Base-by-base conservation (phyloP, 2,329 filamentous ascomycete species). In the Colletotrichum orchidophilum region DNA sequence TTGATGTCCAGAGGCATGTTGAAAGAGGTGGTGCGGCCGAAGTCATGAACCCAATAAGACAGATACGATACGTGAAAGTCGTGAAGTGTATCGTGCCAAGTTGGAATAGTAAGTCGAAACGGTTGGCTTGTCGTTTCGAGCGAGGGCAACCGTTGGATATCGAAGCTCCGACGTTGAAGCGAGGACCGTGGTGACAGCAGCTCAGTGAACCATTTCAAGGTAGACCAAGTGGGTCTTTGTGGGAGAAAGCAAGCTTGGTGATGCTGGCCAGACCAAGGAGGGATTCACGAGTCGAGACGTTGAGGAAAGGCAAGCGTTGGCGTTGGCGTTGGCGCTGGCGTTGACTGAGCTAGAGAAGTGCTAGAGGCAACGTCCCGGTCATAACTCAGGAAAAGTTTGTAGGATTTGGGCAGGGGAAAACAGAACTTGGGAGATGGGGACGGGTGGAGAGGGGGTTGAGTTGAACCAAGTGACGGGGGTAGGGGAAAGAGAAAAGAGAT, bases 401-500 rank as follows among this genome's bases (percentile, higher is more conserved):
- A 35, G 39, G 58, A 58, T 62, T 71, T 53, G 50, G 62, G 50
- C 50, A 64, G 63, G 63, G 67, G 49, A 24, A 26, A 49, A n/a
- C 9, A 46, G 39, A 46, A 46, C 39, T 46, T 27, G 33, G 46
- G 35, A 49, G 64, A 71, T 63, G 68, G 68, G 42, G 33, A 53
- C 58, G 21, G 46, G 68, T 71, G 68, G 68, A 68, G 68, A 68
- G 68, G 35, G 67, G 31, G 66, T 58, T 26, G 39, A 39, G 31
- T 53, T 53, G 60, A 63, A 21, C 39, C 26, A 33, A 35, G 58
- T 63, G 33, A 67, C 31, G 54, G 27, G 58, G 46, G 31, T n/a
- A 42, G 64, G 64, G 68, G 39, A 63, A 68, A 71, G 68, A 71
- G 68, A 66, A 71, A 71, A 71, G 68, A 71, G 68, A 62, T 68